Percentiles rank a stretch among this genome's conserved stretches.
These are phyloP conservation scores for Penicillium sp. DNA, from an alignment of 2,329 filamentous ascomycete species.

Conservation along the genomic window DNA sequence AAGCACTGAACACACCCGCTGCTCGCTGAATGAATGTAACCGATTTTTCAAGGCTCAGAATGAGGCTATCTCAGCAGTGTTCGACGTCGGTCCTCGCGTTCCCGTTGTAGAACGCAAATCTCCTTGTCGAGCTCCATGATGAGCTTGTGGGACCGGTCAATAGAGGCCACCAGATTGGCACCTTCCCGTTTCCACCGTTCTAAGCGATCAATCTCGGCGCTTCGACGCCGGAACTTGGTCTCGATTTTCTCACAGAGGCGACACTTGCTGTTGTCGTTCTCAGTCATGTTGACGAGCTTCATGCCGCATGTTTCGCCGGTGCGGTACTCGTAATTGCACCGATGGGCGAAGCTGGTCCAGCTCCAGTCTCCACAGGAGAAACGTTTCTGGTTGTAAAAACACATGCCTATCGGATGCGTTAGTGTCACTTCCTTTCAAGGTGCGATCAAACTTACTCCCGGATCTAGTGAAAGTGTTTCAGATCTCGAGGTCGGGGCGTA, in stretches of 20 bases:
- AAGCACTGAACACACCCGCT: slow-evolving; percentile 22
- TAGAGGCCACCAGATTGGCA: slow-evolving; percentile 58
- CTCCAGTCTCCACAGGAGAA: slow-evolving; percentile 90
- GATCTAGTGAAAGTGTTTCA: slow-evolving; percentile 38
- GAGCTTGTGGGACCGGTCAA: slow-evolving; percentile 69
- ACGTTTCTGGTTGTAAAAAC: slow-evolving; percentile 89
- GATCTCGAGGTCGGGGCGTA: slow-evolving; percentile 18
- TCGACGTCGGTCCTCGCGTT: slow-evolving; percentile 50
- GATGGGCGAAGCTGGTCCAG: slow-evolving; percentile 89
- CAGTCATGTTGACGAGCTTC: slow-evolving; percentile 80
- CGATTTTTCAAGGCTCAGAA: slow-evolving; percentile 12
- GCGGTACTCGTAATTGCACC: slow-evolving; percentile 92
- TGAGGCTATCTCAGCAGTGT: slow-evolving; percentile 29
- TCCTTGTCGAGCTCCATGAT: slow-evolving; percentile 72
- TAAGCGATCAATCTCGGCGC: slow-evolving; percentile 74
- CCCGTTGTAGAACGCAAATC: slow-evolving; percentile 65
- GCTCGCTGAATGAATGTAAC: slow-evolving; percentile 16
- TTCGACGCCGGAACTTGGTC: slow-evolving; percentile 75
- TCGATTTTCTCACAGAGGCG: slow-evolving; percentile 86
- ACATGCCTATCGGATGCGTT: slow-evolving; percentile 64
- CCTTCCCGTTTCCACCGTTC: slow-evolving; percentile 76
- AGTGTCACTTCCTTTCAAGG: slow-evolving; percentile 28
- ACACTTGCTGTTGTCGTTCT: slow-evolving; percentile 66
- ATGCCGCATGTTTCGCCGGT: slow-evolving; percentile 96
- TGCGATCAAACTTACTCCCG: slow-evolving; percentile 32